Base-by-base conservation (phyloP, 345 rosid genomes). In the Kernera saxatilis region DNA sequence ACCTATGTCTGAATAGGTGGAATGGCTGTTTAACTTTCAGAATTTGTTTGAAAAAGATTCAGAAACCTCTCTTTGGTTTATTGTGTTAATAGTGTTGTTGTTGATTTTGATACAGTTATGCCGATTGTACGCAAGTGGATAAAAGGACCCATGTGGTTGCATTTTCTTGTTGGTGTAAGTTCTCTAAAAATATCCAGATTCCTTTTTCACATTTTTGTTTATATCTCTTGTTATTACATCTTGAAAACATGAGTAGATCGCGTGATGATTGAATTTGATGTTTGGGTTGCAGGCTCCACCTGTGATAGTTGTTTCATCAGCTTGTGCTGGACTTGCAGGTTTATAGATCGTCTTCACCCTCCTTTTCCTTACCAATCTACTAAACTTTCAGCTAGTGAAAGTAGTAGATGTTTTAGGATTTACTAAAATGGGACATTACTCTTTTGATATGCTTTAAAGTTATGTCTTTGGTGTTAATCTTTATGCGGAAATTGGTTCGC, bases 241-340 rank as follows among this genome's bases (percentile, higher is more conserved):
- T 2, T 35, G 27, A 26, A 27, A 43, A 27, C 7, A 27, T 5
- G 15, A 40, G n/a, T 40, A 39, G 30, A 37, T 36, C 21, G 64
- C 1, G 35, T 25, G 50, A 15, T 41, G 36, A 26, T 15, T 26
- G 50, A 26, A 27, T 6, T 25, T 43, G 45, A 33, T 49, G 35
- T 26, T 30, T 30, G 41, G 41, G 27, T 19, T 88, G 81, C 84
- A 91, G 94, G 91, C 92, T 35, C 97, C 95, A 33, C 92, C 97
- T 14, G 95, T 91, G 64, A 85, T 88, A 48, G 88, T 87, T 17
- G 84, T 87, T 90, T 87, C 97, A 66, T 85, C 92, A 54, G 87
- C 92, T 53, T 91, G 91, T 69, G 92, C 95, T 15, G 92, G 95
- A 39, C 79, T 91, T 75, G 82, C 86, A 82, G 94, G 97, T 90